A percentile compares a stretch with the other conserved stretches of the same genome.
phyloP scores from a whole-genome alignment of 2,329 filamentous ascomycete species.

The Phialemoniopsis sp. region DNA sequence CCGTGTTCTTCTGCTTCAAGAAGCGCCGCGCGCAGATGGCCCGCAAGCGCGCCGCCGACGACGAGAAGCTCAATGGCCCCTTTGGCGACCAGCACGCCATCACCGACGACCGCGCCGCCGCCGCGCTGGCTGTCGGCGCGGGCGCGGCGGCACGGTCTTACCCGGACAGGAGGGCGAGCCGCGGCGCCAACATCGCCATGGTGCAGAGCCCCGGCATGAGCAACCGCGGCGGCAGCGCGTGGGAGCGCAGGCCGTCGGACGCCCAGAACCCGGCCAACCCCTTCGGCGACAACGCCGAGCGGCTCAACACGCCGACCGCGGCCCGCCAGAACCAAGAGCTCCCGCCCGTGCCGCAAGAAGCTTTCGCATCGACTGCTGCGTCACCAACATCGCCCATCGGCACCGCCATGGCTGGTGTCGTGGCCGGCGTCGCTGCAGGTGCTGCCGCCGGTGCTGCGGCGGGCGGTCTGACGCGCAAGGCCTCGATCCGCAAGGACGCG shows the following conservation, averaged over 20 bases:
- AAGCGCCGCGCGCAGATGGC: constrained; percentile 65
- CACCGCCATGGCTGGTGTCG: constrained; percentile 2
- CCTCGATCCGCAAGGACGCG: constrained; percentile 51
- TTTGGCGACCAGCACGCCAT: constrained; percentile 22
- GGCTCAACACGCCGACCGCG: constrained; percentile 34
- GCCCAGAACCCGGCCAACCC: constrained; percentile 61
- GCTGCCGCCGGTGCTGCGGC: constrained; percentile 32
- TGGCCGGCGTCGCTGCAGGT: constrained; percentile 18
- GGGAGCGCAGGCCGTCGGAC: constrained; percentile 41
- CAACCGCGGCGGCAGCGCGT: constrained; percentile 28
- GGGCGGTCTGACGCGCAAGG: constrained; percentile 42
- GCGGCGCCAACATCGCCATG: constrained; percentile 37
- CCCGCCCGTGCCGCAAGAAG: constrained; percentile 21
- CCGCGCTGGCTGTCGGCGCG: no score
- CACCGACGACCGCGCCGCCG: constrained; percentile 7
- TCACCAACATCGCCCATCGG: constrained; percentile 19
- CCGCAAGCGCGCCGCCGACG: constrained; percentile 42
- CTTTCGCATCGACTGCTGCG: constrained; percentile 34
- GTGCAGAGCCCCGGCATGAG: constrained; percentile 16
- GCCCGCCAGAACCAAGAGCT: constrained; percentile 13
- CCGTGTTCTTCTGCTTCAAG: constrained; percentile 69
- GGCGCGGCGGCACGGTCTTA: constrained; percentile 6
- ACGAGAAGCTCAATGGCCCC: constrained; percentile 57
- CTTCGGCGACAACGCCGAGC: constrained; percentile 62
- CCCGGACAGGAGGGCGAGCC: constrained; percentile 46